Conservation (phyloP, 495 filamentous ascomycete species). For the Xylaria sp. region DNA sequence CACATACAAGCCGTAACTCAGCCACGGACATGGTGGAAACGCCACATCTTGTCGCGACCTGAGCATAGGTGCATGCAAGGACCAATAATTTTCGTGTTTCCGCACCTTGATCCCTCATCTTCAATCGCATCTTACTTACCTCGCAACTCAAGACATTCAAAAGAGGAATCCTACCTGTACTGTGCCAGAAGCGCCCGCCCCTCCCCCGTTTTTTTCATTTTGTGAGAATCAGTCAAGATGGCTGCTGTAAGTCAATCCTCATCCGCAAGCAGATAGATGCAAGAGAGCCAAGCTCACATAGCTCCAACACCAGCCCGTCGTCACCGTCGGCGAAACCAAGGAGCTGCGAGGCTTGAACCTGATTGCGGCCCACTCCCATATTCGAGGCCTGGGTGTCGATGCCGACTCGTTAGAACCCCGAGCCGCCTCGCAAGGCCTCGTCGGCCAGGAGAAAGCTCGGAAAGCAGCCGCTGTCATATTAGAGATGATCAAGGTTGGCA, state of each 20-base stretch:
- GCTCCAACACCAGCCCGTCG: conserved; percentile 69
- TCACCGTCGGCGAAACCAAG: conserved; percentile 91
- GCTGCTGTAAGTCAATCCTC: conserved; percentile 21
- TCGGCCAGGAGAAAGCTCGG: conserved; percentile 94
- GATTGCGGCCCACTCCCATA: conserved; percentile 98
- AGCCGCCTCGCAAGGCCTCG: conserved; percentile 88
- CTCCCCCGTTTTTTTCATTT: neutral
- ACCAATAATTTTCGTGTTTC: conserved; percentile 28
- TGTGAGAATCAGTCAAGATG: conserved; percentile 18
- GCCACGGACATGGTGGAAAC: conserved; percentile 4
- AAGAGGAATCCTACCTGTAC: neutral
- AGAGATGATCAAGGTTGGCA: conserved; percentile 98
- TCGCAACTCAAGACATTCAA: neutral
- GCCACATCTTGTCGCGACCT: conserved; percentile 30
- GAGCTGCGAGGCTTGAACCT: conserved; percentile 94
- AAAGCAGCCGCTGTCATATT: conserved; percentile 95
- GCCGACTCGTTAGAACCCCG: conserved; percentile 88
- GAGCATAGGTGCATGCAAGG: conserved; percentile 11
- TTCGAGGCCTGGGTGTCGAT: conserved; percentile 93
- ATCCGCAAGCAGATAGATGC: conserved; percentile 19
- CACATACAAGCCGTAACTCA: neutral
- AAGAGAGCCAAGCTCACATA: conserved; percentile 30
- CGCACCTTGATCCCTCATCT: neutral
- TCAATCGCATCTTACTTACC: conserved; percentile 10
- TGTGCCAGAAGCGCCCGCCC: neutral